Conservation (phyloP, 2,329 filamentous ascomycete genomes). For the Fusarium sp. region DNA sequence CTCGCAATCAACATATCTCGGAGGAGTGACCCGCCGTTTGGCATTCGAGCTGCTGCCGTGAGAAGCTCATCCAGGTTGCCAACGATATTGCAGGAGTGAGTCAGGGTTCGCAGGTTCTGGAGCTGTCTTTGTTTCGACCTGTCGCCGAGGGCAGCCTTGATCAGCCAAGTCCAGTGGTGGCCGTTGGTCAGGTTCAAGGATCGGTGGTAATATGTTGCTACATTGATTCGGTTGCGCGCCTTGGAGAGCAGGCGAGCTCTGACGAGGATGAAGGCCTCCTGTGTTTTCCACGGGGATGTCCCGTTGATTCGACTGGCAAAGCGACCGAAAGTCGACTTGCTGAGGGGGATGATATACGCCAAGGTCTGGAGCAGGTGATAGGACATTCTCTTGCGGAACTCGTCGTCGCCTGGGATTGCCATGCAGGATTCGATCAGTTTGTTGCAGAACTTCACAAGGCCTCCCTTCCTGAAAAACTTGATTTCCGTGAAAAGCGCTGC, state of each 20-base stretch:
- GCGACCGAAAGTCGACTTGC: neutral
- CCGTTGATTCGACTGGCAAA: neutral
- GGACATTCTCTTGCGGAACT: slow-evolving; percentile 10
- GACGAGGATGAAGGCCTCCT: slow-evolving; percentile 20
- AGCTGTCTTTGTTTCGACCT: neutral
- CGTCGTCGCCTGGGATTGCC: neutral
- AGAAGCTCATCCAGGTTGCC: slow-evolving; percentile 23
- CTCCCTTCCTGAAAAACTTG: neutral
- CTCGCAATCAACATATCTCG: slow-evolving; percentile 1
- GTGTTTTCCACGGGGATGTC: slow-evolving; percentile 4
- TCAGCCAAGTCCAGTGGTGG: neutral
- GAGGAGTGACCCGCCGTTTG: neutral
- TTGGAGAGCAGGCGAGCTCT: slow-evolving; percentile 19
- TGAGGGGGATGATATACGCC: slow-evolving; percentile 2
- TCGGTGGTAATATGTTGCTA: neutral
- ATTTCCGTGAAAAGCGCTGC: neutral
- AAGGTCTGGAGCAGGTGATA: slow-evolving; percentile 28
- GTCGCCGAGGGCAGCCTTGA: neutral
- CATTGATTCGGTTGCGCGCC: neutral
- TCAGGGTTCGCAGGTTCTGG: neutral
- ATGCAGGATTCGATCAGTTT: slow-evolving; percentile 6
- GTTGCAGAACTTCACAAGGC: neutral
- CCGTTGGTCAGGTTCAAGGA: neutral
- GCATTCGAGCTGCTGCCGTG: neutral
- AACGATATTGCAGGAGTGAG: neutral